A percentile compares a stretch with the other conserved stretches of the same genome.
These are phyloP conservation scores for Physocladia obscura DNA, from an alignment of 192 early-diverging fungal species.

Conservation along the genomic window DNA sequence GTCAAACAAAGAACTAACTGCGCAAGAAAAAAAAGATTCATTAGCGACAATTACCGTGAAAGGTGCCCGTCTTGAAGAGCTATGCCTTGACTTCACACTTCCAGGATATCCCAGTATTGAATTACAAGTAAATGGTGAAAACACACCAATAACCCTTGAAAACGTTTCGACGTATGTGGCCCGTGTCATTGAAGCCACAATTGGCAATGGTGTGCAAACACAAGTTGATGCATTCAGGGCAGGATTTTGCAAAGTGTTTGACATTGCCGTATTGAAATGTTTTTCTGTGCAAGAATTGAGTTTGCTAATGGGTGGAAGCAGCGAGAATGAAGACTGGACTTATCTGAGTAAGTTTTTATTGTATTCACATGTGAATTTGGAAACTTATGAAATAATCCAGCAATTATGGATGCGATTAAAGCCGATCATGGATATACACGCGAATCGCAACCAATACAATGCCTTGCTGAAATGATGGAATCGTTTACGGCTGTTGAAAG, in stretches of 20 bases:
- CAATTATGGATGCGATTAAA: slow-evolving; percentile 67
- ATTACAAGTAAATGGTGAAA: slow-evolving; percentile 58
- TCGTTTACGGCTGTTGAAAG: slow-evolving; percentile 60
- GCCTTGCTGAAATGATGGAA: slow-evolving; percentile 70
- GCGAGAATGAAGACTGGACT: slow-evolving; percentile 76
- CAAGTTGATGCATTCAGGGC: slow-evolving; percentile 77
- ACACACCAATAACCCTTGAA: slow-evolving; percentile 71
- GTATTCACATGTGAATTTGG: not conserved
- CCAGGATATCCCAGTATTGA: slow-evolving; percentile 76
- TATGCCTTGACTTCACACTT: slow-evolving; percentile 84
- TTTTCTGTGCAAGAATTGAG: slow-evolving; percentile 75
- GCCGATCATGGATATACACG: slow-evolving; percentile 82
- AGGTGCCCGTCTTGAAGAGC: slow-evolving; percentile 50
- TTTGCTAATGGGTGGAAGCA: slow-evolving; percentile 61
- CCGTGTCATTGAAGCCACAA: slow-evolving; percentile 61
- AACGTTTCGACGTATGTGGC: slow-evolving; percentile 82
- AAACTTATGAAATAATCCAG: slow-evolving; percentile 17
- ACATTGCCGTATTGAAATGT: slow-evolving; percentile 63
- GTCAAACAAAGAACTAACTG: slow-evolving; percentile 45
- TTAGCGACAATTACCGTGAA: slow-evolving; percentile 53
- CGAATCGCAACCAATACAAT: slow-evolving; percentile 65
- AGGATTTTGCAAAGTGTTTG: slow-evolving; percentile 83
- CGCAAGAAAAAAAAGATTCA: slow-evolving; percentile 40
- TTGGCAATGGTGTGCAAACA: slow-evolving; percentile 61
- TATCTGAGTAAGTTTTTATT: slow-evolving; percentile 48